These are phyloP conservation scores for Pythium aphanidermatum DNA, from an alignment of 352 stramenopile species.

Conservation along the genomic window DNA sequence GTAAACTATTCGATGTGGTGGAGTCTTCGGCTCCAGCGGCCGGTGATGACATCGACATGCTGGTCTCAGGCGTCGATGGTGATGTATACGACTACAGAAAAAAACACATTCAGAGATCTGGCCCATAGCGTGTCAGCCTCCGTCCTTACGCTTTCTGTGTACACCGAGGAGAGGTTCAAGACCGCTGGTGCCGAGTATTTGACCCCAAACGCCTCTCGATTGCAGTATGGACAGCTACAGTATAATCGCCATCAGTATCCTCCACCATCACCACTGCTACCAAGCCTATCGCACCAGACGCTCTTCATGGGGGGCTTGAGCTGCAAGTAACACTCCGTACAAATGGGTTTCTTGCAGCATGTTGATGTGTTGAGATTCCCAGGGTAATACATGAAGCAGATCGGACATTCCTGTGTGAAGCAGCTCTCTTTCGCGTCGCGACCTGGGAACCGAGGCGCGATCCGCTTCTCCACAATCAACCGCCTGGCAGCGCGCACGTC, in stretches of 20 bases:
- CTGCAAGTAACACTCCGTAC: constrained; percentile 31
- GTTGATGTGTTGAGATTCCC: constrained; percentile 26
- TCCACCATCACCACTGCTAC: not conserved
- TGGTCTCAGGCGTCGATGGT: constrained; percentile 3
- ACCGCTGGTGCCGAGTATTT: constrained; percentile 40
- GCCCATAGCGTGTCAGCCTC: no score
- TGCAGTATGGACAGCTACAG: constrained; percentile 77
- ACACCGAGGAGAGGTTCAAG: constrained; percentile 40
- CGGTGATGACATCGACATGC: not conserved
- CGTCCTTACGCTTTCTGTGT: constrained; percentile 20
- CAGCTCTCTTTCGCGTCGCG: constrained; percentile 49
- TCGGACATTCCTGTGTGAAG: constrained; percentile 74
- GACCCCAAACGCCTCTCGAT: constrained; percentile 51
- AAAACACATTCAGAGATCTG: no score
- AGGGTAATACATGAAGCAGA: constrained; percentile 75
- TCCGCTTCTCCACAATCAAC: constrained; percentile 65
- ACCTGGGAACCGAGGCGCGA: constrained; percentile 66
- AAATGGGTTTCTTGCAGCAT: constrained; percentile 40
- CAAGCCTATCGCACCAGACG: constrained; percentile 17
- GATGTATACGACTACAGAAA: constrained; percentile 11
- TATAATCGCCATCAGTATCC: not conserved
- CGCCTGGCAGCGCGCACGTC: constrained; percentile 52
- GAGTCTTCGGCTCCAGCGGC: constrained; percentile 19
- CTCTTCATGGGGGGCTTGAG: constrained; percentile 29
- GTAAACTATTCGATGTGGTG: constrained; percentile 6